Evolutionary conservation across 1,284 basidiomycete species (phyloP).

Genomic region (Cerrena zonata): DNA sequence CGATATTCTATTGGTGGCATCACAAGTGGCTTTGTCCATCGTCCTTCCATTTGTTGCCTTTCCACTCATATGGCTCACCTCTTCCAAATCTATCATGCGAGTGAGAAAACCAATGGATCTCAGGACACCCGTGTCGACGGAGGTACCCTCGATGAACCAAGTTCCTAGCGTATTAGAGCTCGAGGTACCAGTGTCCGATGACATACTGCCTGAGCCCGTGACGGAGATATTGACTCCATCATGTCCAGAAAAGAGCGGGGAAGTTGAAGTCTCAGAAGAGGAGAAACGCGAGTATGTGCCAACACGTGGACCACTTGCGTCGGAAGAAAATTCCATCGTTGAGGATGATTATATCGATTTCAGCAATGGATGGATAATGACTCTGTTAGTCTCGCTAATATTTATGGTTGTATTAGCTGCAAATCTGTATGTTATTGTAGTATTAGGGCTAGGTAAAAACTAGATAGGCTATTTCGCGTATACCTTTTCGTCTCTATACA

Average conservation of each 20-base stretch:
- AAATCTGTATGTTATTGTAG: conserved; percentile 8
- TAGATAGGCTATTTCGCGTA: neutral
- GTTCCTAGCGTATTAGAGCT: neutral
- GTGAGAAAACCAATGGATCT: conserved; percentile 31
- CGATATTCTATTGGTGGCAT: conserved; percentile 76
- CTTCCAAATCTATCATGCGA: conserved; percentile 66
- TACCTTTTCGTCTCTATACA: no score
- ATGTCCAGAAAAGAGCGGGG: neutral
- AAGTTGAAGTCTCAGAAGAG: neutral
- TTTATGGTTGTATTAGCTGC: conserved; percentile 7
- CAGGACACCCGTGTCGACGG: neutral
- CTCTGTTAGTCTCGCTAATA: conserved; percentile 2
- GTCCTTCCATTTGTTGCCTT: conserved; percentile 83
- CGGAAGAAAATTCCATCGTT: neutral
- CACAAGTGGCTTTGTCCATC: conserved; percentile 83
- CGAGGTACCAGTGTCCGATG: neutral
- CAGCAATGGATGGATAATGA: conserved; percentile 6
- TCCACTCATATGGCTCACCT: conserved; percentile 75
- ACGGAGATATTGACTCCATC: neutral
- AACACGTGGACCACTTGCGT: neutral
- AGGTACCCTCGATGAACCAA: neutral
- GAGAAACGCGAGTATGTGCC: neutral
- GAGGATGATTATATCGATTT: conserved; percentile 8
- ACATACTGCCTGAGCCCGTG: neutral
- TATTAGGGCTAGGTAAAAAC: conserved; percentile 2